Base-by-base conservation (phyloP, 139 green algal genomes). In the Ettlia oleoabundans region DNA sequence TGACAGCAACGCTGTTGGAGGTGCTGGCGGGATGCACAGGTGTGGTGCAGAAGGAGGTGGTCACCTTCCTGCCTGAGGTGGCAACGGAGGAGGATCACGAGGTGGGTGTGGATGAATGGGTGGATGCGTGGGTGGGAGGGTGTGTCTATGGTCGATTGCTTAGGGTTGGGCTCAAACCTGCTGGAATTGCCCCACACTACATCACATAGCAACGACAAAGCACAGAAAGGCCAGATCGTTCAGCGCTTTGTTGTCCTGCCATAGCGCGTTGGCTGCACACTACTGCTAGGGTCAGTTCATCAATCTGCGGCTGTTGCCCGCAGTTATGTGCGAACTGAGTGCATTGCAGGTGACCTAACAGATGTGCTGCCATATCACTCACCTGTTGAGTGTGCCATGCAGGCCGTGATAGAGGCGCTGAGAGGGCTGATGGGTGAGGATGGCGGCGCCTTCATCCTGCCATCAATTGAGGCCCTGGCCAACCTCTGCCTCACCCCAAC, bases 1-100 rank as follows among this genome's bases (percentile, higher is more conserved):
- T 88, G 5, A 85, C 67, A 0, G 28, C 58, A 28, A 62, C 71
- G 26, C 47, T 86, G 58, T 61, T 88, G 51, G 64, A 86, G 72
- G 63, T 83, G 67, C 79, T 88, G 30, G n/a, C 30, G 2, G 80
- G 65, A 58, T 77, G 72, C 30, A 35, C 79, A 1, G 53, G 67
- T 35, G 52, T 58, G 40, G 33, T 76, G 61, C 43, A 83, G 71
- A 51, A 24, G 28, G 70, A 86, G 8, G 72, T 51, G 42, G 72
- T 87, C 63, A 52, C 70, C 7, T 82, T 88, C 40, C 62, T 88
- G 76, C 68, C 79, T 9, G 84, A 88, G 70, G 67, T 88, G 21
- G 84, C 72, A 24, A 40, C 43, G 4, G 78, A 82, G 62, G 84
- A 83, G 18, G 52, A 74, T 30, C 52, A 88, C 58, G 61, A 62